Evolutionary conservation across 768 basidiomycete genomes (phyloP), one percentile per base, ranked within the genome.

Genomic region (Mycena alexandri): DNA sequence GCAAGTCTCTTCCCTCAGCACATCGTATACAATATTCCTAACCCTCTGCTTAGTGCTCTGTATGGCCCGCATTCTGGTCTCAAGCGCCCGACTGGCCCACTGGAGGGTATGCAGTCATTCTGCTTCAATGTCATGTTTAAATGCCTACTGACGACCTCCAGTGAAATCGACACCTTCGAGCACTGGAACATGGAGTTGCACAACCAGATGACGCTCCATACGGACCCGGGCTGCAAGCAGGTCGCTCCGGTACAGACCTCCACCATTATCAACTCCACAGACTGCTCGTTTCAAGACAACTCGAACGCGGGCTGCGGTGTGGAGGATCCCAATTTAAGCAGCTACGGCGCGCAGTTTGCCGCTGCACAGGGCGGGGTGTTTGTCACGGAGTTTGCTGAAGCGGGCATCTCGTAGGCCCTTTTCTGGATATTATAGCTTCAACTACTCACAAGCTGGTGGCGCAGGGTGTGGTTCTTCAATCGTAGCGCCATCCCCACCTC

Each of bases 111-210:
- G 83, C 78, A 21, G 43, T 25, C 34, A 38, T 22, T 52, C 13
- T n/a, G 19, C 19, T 19, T 24, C 16, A 13, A 24, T n/a, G n/a
- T 17, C 44, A 29, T 12, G 24, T 42, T 33, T 14, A 38, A 38
- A 29, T 29, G 43, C 38, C 69, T 34, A 67, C 42, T 16, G 14
- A 10, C 33, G n/a, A 51, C 21, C 48, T 16, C 25, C 44, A 83
- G 84, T 29, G 90, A 93, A 74, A 90, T 92, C 67, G 94, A 95
- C 76, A 92, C 91, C 12, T 87, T 95, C 65, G 94, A 96, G 76
- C 91, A 89, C 38, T 90, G 95, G 68, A 95, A 96, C 77, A 75
- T 85, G 54, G 85, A 85, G 46, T 81, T 82, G 4, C 79, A 81
- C 60, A 93, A 90, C 68, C 90, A 92, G 74, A 88, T 91, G 84